Conservation (phyloP, 2,329 filamentous ascomycete species). For the Colletotrichum brevisporum region DNA sequence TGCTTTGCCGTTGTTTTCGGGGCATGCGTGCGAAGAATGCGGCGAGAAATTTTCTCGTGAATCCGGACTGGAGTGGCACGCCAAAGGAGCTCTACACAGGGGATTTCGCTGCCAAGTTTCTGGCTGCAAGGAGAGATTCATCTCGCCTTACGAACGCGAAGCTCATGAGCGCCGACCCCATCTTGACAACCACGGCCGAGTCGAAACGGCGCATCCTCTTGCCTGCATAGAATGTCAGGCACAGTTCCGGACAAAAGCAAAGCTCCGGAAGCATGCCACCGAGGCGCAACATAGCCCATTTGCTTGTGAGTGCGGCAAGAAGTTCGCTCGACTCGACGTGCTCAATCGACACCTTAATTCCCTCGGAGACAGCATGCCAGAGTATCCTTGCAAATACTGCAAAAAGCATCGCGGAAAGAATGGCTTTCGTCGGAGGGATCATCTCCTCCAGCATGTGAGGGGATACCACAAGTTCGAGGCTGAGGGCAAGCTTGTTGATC, state of each 20-base stretch:
- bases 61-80: too few relatives aligned
- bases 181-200: neutral
- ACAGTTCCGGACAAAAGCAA: neutral
- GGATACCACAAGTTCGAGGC: slow-evolving; percentile 53
- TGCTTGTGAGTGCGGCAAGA: slow-evolving; percentile 44
- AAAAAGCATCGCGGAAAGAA: slow-evolving; percentile 49
- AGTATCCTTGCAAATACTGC: slow-evolving; percentile 50
- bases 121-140: neutral
- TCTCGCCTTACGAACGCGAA: neutral
- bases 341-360: slow-evolving; percentile 45
- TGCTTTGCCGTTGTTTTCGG: neutral
- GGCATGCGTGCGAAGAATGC: neutral
- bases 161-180: slow-evolving; percentile 3
- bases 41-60: too few relatives aligned
- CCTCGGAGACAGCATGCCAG: slow-evolving; percentile 34
- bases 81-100: neutral
- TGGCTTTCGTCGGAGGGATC: slow-evolving; percentile 54
- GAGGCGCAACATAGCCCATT: slow-evolving; percentile 40
- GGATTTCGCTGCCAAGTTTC: neutral
- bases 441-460: slow-evolving; percentile 53
- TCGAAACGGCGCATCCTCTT: neutral
- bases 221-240: slow-evolving; percentile 22
- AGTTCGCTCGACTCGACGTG: slow-evolving; percentile 47
- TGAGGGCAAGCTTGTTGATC: too few relatives aligned
- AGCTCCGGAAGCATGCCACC: slow-evolving; percentile 27